A percentile compares a stretch with the other conserved stretches of the same genome.
Evolutionary conservation across 768 basidiomycete species (phyloP).

Genomic region (Tulasnella sp.): DNA sequence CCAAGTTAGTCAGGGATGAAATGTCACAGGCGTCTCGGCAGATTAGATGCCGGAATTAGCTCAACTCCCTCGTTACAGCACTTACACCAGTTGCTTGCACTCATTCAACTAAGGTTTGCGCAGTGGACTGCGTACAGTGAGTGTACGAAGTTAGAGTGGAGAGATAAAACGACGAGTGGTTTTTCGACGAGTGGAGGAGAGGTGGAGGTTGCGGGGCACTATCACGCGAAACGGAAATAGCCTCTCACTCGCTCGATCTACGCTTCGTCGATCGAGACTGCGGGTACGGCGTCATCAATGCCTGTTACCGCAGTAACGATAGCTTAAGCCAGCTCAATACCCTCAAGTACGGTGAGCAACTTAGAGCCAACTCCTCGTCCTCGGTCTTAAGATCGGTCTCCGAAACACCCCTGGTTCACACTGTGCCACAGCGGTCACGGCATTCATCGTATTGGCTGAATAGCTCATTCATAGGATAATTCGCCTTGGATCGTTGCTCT

Average conservation of each 20-base stretch:
- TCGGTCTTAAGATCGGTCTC: not conserved
- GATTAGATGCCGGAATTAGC: not conserved
- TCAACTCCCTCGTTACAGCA: not conserved
- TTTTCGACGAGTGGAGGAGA: not conserved
- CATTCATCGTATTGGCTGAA: not conserved
- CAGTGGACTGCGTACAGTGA: not conserved
- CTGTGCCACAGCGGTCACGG: not conserved
- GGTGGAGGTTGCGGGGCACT: not conserved
- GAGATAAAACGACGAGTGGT: not conserved
- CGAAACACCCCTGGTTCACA: not conserved
- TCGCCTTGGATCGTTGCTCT: too few relatives aligned
- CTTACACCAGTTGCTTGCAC: conserved; percentile 17
- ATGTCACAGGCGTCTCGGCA: not conserved
- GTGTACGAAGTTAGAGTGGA: not conserved
- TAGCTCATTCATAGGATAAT: not conserved
- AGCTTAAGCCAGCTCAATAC: not conserved
- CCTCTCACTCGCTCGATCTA: not conserved
- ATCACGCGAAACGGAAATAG: not conserved
- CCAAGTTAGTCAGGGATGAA: conserved; percentile 4
- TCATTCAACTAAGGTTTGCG: not conserved
- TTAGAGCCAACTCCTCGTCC: not conserved
- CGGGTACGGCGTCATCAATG: not conserved
- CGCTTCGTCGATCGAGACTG: not conserved
- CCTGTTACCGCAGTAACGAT: not conserved
- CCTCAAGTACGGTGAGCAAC: not conserved